These are phyloP conservation scores for Suillus subaureus DNA, from an alignment of 768 basidiomycete species.

Conservation along the genomic window DNA sequence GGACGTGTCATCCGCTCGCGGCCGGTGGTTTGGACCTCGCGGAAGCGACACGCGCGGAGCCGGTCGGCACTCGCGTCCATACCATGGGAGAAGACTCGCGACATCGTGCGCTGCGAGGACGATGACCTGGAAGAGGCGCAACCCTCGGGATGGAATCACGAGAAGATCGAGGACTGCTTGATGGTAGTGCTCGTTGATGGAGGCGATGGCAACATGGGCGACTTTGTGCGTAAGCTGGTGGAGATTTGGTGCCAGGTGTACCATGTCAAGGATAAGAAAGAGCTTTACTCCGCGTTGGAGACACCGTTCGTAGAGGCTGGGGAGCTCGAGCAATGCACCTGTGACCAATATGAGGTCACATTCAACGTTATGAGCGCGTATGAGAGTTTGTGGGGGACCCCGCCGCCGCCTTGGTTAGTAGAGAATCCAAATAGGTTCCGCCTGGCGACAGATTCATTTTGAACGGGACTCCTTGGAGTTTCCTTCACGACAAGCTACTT, in stretches of 20 bases:
- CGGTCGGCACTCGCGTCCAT: slow-evolving; percentile 25
- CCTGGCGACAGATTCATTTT: slow-evolving; percentile 7
- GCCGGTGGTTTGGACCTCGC: slow-evolving; percentile 29
- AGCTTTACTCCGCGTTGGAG: slow-evolving; percentile 24
- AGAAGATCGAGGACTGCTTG: slow-evolving; percentile 29
- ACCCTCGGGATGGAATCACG: slow-evolving; percentile 19
- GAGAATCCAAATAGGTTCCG: slow-evolving; percentile 10
- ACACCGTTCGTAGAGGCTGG: slow-evolving; percentile 24
- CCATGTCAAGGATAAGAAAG: slow-evolving; percentile 20
- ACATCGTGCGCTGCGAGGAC: slow-evolving; percentile 22
- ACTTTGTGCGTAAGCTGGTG: slow-evolving; percentile 32
- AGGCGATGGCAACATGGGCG: slow-evolving; percentile 28
- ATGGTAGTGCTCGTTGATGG: slow-evolving; percentile 33
- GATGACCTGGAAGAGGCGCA: slow-evolving; percentile 27
- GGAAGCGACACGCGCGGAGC: slow-evolving; percentile 29
- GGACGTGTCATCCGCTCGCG: slow-evolving; percentile 30
- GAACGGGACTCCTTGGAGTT: neutral
- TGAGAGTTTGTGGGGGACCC: slow-evolving; percentile 28
- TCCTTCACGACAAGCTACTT: neutral
- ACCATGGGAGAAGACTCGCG: slow-evolving; percentile 26
- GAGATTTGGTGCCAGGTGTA: slow-evolving; percentile 32
- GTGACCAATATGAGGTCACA: slow-evolving; percentile 12
- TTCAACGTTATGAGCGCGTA: slow-evolving; percentile 22
- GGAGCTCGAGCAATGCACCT: slow-evolving; percentile 27
- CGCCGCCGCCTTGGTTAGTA: slow-evolving; percentile 16